These are phyloP conservation scores for Jacaranda mimosifolia DNA, from an alignment of 257 asterid genomes.

Conservation along the genomic window DNA sequence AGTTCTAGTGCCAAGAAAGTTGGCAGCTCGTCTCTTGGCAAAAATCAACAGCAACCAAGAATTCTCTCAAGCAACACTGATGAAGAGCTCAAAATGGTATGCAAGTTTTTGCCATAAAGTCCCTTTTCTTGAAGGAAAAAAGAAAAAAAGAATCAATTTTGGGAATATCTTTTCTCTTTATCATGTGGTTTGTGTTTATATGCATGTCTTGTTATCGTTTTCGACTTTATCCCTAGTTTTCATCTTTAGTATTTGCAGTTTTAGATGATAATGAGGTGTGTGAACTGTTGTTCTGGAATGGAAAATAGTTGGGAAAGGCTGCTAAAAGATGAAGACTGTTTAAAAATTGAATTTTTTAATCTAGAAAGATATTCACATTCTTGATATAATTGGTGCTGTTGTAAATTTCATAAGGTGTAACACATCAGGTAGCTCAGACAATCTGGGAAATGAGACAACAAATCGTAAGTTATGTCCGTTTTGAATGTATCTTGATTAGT, in stretches of 20 bases:
- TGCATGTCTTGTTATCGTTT: neutral
- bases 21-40: constrained; percentile 49
- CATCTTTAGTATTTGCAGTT: neutral
- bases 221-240: neutral
- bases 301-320: constrained; percentile 3
- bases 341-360: neutral
- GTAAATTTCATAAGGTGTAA: neutral
- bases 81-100: constrained; percentile 90
- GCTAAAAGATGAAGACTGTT: constrained; percentile 5
- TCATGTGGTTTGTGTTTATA: neutral
- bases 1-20: constrained; percentile 43
- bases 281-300: neutral
- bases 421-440: neutral
- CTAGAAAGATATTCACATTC: neutral
- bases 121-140: neutral
- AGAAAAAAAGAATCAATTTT: neutral
- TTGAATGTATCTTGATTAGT: neutral
- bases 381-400: constrained; percentile 16
- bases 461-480: neutral
- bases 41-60: constrained; percentile 54
- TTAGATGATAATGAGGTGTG: neutral
- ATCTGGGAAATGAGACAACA: constrained; percentile 6
- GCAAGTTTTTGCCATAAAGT: neutral
- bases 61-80: constrained; percentile 46
- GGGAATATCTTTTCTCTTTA: neutral